phyloP scores from a whole-genome alignment of 2,329 filamentous ascomycete genomes.

The Aspergillus sp. region DNA sequence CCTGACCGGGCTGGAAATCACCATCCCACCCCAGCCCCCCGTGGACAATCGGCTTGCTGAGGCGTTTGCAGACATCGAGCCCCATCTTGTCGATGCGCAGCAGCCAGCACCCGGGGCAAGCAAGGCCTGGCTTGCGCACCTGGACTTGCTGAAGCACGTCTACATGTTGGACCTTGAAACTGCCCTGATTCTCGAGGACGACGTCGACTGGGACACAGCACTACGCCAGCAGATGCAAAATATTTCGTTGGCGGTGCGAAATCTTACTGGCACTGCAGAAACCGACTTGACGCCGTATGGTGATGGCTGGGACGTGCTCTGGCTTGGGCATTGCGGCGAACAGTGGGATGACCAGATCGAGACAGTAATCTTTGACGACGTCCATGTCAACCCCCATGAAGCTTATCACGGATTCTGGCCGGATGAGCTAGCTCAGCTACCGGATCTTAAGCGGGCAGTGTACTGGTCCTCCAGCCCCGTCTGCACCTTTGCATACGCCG shows the following conservation, averaged over 20 bases:
- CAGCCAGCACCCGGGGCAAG: background rate
- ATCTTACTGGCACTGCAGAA: slow-evolving; percentile 17
- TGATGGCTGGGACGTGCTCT: slow-evolving; percentile 37
- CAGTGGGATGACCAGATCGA: slow-evolving; percentile 17
- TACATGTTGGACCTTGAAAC: background rate
- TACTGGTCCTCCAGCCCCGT: slow-evolving; percentile 28
- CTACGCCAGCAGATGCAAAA: slow-evolving; percentile 32
- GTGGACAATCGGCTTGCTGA: background rate
- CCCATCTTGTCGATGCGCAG: background rate
- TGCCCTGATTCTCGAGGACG: slow-evolving; percentile 51
- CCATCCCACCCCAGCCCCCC: slow-evolving; percentile 1
- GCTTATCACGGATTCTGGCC: slow-evolving; percentile 19
- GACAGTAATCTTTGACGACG: slow-evolving; percentile 22
- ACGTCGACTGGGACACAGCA: slow-evolving; percentile 39
- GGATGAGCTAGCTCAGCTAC: slow-evolving; percentile 10
- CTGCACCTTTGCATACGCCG: slow-evolving; percentile 38
- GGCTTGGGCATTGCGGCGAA: slow-evolving; percentile 39
- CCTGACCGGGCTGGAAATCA: background rate
- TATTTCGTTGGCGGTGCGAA: slow-evolving; percentile 32
- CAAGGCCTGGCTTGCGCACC: background rate
- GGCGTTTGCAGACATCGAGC: background rate
- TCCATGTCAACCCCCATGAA: slow-evolving; percentile 23
- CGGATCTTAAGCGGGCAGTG: slow-evolving; percentile 25
- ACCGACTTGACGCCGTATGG: slow-evolving; percentile 27
- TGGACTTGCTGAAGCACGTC: slow-evolving; percentile 1